phyloP scores from a whole-genome alignment of 2,329 filamentous ascomycete genomes.

The Bipolaris oryzae region DNA sequence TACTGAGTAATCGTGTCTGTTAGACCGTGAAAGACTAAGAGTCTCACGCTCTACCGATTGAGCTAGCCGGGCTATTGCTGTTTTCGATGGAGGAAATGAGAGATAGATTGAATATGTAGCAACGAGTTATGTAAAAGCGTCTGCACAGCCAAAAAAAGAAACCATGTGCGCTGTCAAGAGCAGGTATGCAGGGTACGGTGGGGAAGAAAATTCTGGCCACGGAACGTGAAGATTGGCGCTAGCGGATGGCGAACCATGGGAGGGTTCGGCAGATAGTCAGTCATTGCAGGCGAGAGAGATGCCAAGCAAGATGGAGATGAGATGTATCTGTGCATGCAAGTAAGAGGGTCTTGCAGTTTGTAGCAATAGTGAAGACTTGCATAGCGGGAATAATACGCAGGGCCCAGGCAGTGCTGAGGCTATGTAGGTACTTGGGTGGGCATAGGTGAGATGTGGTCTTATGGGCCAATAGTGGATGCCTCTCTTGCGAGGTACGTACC shows the following conservation, averaged over 20 bases:
- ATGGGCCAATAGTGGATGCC: background rate
- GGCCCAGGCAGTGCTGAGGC: background rate
- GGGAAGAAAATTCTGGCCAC: constrained; percentile 2
- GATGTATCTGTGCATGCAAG: background rate
- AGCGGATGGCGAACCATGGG: constrained; percentile 1
- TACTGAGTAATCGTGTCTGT: constrained; percentile 26
- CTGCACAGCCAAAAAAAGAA: background rate
- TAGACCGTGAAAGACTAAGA: constrained; percentile 39
- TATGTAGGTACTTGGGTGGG: background rate
- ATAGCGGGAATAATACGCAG: background rate
- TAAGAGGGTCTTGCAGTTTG: background rate
- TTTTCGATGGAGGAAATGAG: constrained; percentile 9
- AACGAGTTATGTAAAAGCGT: too few relatives aligned
- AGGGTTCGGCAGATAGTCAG: constrained; percentile 1
- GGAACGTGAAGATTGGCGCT: background rate
- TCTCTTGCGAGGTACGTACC: background rate
- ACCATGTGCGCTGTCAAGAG: background rate
- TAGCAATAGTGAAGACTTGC: background rate
- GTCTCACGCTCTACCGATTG: constrained; percentile 52
- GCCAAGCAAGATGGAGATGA: background rate
- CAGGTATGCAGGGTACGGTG: background rate
- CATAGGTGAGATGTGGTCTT: background rate
- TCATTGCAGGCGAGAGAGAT: background rate
- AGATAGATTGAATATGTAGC: background rate
- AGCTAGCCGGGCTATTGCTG: constrained; percentile 29